Percentiles rank a stretch among this genome's conserved stretches.
phyloP scores from a whole-genome alignment of 306 rosid genomes.

The Trichosanthes truncata region DNA sequence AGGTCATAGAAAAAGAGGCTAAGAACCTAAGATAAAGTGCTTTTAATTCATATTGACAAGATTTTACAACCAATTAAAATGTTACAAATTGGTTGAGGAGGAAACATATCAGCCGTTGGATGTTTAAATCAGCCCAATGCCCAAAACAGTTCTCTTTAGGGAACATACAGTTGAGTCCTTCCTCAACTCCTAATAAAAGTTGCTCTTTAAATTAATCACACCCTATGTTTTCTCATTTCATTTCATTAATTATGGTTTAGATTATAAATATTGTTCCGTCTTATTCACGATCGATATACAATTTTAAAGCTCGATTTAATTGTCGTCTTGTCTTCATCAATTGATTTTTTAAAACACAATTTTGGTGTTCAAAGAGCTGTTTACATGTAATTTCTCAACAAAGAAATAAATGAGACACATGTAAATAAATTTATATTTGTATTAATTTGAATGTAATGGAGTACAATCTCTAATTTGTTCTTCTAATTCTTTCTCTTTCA shows the following conservation, averaged over 20 bases:
- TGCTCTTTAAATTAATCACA: background rate
- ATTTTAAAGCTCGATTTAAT: background rate
- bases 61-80: background rate
- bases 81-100: background rate
- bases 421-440: no score
- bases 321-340: background rate
- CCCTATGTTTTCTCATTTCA: background rate
- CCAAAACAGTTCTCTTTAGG: background rate
- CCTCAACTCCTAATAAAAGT: background rate
- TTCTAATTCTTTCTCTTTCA: no score
- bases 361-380: no score
- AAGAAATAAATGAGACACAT: no score
- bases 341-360: no score
- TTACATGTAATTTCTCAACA: no score
- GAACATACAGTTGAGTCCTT: background rate
- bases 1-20: background rate
- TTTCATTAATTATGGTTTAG: background rate
- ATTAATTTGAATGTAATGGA: no score
- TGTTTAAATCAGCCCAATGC: background rate
- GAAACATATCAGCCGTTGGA: constrained; percentile 4
- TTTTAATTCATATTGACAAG: background rate
- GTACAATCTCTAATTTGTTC: no score
- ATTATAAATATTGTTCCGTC: background rate
- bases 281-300: background rate
- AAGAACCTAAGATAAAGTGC: background rate